Evolutionary conservation across 78 protist genomes (phyloP), one percentile per base, ranked within the genome.

Genomic region (Dictyostelium capitatum): DNA sequence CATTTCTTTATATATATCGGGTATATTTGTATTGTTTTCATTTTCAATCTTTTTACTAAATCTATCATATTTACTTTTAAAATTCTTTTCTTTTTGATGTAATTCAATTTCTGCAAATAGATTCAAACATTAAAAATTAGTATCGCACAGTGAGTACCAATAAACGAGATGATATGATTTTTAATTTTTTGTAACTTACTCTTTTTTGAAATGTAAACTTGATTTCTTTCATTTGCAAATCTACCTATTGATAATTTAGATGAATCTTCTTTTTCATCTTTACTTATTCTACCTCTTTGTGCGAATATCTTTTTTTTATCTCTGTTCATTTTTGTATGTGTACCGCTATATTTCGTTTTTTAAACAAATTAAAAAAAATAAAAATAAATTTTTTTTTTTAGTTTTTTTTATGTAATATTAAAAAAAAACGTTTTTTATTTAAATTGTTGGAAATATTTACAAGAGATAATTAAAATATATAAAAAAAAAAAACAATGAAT

Each of bases 31-130:
- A 4, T 72, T 17, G 19, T 23, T 59, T 19, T 17, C 23, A 72
- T 43, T 28, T 72, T 43, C 43, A 37, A 14, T 37, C 20, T 41
- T 46, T 65, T 65, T 23, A 25, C 30, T 72, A 43, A 20, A 72
- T 43, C 23, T 72, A 10, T 72, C 53, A 46, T 72, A 72, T 46
- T 72, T 72, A 19, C 53, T 25, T 46, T 72, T 72, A 43, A 72
- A 43, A 30, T 6, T 28, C 9, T 72, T 72, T 72, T 72, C 79
- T 72, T 72, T 72, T 30, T 72, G 15, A 43, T 72, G 79, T 72
- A 72, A 72, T 72, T 72, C 79, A 46, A 72, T 72, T 46, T 72
- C 79, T 72, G 25, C n/a, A n/a, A n/a, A n/a, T 59, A 17, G 10
- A 1, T 53, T 15, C 1, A 37, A 67, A 67, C 14, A 37, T 12